A percentile compares a stretch with the other conserved stretches of the same genome.
phyloP scores from a whole-genome alignment of 2,329 filamentous ascomycete species.

The Fusarium nygamai region DNA sequence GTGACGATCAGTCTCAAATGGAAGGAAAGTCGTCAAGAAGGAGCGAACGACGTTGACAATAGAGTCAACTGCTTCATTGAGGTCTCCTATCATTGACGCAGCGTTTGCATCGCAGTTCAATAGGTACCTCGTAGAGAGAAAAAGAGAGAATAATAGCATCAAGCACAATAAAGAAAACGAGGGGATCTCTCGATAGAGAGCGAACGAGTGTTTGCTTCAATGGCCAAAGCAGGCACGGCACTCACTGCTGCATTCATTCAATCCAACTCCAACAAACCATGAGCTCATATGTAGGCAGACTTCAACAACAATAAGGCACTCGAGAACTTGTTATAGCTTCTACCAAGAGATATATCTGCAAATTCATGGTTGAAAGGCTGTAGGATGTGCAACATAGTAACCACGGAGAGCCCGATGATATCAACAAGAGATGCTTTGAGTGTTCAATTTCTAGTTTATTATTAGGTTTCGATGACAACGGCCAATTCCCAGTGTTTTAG shows the following conservation, averaged over 20 bases:
- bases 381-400: not conserved
- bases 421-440: not conserved
- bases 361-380: not conserved
- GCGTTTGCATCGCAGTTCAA: not conserved
- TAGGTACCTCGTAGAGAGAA: not conserved
- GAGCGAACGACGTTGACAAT: not conserved
- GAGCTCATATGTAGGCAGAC: too few relatives aligned
- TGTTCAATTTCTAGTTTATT: not conserved
- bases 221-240: not conserved
- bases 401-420: not conserved
- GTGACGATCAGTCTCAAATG: not conserved
- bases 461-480: not conserved
- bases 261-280: not conserved
- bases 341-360: not conserved
- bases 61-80: conserved; percentile 4
- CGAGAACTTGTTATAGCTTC: not conserved
- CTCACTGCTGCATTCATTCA: not conserved
- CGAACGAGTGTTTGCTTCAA: conserved; percentile 1
- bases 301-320: too few relatives aligned
- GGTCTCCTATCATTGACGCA: not conserved
- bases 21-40: not conserved
- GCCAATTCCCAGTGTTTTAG: not conserved
- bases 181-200: too few relatives aligned
- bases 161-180: not conserved
- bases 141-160: not conserved